Conservation (phyloP, 83 land plant species). For the Diphasiastrum complanatum region DNA sequence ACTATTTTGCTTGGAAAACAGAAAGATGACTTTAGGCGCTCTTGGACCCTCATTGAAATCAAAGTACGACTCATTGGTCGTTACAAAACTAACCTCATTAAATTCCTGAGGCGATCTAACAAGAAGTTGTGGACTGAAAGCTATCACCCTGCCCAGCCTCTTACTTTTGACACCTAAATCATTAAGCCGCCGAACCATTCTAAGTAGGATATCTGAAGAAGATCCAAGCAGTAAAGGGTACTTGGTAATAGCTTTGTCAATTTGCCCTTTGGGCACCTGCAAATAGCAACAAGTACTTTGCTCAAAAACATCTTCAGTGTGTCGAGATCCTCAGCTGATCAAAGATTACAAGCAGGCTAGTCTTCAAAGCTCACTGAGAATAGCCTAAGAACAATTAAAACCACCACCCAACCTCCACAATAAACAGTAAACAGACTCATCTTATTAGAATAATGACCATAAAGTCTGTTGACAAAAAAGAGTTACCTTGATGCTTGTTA, state of each 20-base stretch:
- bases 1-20: neutral
- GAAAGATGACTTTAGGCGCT: neutral
- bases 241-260: slow-evolving; percentile 7
- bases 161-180: slow-evolving; percentile 45
- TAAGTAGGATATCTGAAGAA: slow-evolving; percentile 40
- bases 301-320: neutral
- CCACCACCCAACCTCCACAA: too few relatives aligned
- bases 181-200: slow-evolving; percentile 43
- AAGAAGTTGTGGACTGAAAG: slow-evolving; percentile 58
- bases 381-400: too few relatives aligned
- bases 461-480: neutral
- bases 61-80: neutral
- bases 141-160: slow-evolving; percentile 48
- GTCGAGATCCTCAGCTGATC: too few relatives aligned
- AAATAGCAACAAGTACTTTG: neutral
- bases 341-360: too few relatives aligned
- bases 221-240: slow-evolving; percentile 46
- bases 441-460: too few relatives aligned
- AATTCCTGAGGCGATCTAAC: slow-evolving; percentile 54
- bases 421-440: too few relatives aligned
- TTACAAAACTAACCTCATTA: slow-evolving; percentile 31
- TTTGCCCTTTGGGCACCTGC: slow-evolving; percentile 4
- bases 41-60: neutral
- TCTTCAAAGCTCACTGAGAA: too few relatives aligned
- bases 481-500: slow-evolving; percentile 50